Conservation (phyloP, 768 basidiomycete genomes). For the Pleurotus giganteus region DNA sequence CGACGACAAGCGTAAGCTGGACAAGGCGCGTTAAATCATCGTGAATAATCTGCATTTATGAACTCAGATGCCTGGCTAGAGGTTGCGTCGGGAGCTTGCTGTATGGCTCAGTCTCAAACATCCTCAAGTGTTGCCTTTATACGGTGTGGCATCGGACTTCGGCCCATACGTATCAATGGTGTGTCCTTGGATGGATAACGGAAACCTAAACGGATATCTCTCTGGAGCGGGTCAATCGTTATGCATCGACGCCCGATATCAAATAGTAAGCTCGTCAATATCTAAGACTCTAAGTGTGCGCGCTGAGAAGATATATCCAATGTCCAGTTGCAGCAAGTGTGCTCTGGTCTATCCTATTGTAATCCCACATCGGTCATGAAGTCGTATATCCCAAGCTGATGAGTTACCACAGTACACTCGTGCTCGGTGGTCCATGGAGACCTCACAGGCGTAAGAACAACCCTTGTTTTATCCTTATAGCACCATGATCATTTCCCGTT, state of each 20-base stretch:
- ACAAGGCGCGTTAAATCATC: background rate
- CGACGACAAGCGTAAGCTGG: background rate
- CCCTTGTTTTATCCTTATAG: background rate
- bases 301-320: background rate
- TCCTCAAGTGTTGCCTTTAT: constrained; percentile 1
- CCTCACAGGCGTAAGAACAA: constrained; percentile 1
- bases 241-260: background rate
- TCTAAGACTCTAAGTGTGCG: background rate
- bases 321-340: background rate
- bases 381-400: background rate
- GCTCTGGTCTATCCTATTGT: background rate
- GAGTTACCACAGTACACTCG: background rate
- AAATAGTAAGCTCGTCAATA: background rate
- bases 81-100: background rate
- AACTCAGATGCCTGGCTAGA: background rate
- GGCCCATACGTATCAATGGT: constrained; percentile 9
- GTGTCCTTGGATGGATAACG: constrained; percentile 8
- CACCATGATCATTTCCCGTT: background rate
- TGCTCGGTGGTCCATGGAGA: constrained; percentile 1
- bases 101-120: constrained; percentile 1
- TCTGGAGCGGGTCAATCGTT: background rate
- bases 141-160: background rate
- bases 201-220: constrained; percentile 4
- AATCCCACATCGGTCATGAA: background rate
- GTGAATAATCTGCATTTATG: background rate